Evolutionary conservation across 169 alveolate species (phyloP).

Genomic region (Plasmodium knowlesi): DNA sequence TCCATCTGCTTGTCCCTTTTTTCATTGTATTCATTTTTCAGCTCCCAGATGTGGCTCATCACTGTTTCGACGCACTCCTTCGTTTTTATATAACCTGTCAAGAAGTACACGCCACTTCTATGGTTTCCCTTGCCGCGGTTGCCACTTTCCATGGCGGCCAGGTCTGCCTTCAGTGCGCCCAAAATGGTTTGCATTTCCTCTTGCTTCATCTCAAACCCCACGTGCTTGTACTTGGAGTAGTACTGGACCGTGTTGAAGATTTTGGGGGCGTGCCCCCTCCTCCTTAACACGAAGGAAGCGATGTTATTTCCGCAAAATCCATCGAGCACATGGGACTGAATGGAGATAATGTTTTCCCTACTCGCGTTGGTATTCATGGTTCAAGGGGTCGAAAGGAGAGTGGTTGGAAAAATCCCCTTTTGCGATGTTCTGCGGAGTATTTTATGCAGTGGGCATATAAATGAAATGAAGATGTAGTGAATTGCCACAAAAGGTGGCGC

Average conservation of each 20-base stretch:
- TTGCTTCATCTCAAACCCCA: conserved; percentile 29
- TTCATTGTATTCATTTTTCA: neutral
- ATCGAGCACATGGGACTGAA: conserved; percentile 66
- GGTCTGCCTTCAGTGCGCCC: neutral
- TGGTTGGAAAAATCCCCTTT: neutral
- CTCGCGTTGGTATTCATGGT: neutral
- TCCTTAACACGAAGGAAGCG: conserved; percentile 56
- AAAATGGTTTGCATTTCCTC: conserved; percentile 27
- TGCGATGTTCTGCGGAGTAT: neutral
- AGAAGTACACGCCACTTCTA: conserved; percentile 17
- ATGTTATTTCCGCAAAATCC: conserved; percentile 73
- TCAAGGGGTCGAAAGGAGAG: neutral
- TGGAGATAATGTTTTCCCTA: conserved; percentile 38
- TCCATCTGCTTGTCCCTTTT: neutral
- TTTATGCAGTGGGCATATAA: neutral
- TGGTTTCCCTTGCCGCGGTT: too few species aligned
- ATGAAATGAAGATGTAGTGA: neutral
- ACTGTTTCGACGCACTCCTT: conserved; percentile 50
- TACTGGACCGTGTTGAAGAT: conserved; percentile 66
- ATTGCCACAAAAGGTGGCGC: neutral
- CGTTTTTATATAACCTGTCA: conserved; percentile 50
- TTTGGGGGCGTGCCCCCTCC: conserved; percentile 69
- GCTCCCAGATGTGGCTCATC: conserved; percentile 8
- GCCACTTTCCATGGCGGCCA: neutral
- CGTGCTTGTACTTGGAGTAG: conserved; percentile 58